Conservation (phyloP, 441 rosid species). For the Croton setiger region DNA sequence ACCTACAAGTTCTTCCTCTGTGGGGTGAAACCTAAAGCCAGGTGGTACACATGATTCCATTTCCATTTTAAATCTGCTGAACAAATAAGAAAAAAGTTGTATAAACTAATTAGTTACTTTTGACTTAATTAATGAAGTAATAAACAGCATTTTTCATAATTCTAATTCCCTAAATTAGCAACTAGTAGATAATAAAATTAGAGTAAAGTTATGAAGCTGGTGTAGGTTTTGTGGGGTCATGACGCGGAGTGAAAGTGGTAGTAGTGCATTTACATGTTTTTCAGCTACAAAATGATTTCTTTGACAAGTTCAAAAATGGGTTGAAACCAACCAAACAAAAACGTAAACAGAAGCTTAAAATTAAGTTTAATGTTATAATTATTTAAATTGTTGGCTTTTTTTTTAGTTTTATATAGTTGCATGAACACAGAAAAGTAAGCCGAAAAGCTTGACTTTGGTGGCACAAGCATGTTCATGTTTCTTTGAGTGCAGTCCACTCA, state of each 20-base stretch:
- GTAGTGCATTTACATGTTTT: slow-evolving; percentile 16
- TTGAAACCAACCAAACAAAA: slow-evolving; percentile 28
- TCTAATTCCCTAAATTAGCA: slow-evolving; percentile 17
- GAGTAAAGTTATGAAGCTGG: slow-evolving; percentile 16
- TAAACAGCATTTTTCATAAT: slow-evolving; percentile 5
- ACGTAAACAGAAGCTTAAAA: slow-evolving; percentile 5
- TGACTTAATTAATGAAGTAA: neutral
- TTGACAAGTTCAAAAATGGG: slow-evolving; percentile 14
- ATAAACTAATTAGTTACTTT: too few relatives aligned
- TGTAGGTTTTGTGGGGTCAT: slow-evolving; percentile 34
- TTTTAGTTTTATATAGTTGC: slow-evolving; percentile 18
- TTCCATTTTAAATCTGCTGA: slow-evolving; percentile 31
- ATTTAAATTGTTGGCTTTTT: too few relatives aligned
- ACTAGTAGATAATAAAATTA: slow-evolving; percentile 20
- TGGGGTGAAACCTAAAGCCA: slow-evolving; percentile 93
- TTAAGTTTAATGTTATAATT: neutral
- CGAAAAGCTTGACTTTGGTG: slow-evolving; percentile 86
- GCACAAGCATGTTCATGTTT: slow-evolving; percentile 47
- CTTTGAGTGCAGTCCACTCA: slow-evolving; percentile 90
- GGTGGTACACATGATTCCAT: slow-evolving; percentile 76
- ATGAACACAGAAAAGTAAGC: slow-evolving; percentile 41
- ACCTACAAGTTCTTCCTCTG: slow-evolving; percentile 96
- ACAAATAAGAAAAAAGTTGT: too few relatives aligned
- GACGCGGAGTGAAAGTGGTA: slow-evolving; percentile 15
- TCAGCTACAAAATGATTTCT: neutral